phyloP scores from a whole-genome alignment of 2,329 filamentous ascomycete genomes.

The Harringtonia aguacate region DNA sequence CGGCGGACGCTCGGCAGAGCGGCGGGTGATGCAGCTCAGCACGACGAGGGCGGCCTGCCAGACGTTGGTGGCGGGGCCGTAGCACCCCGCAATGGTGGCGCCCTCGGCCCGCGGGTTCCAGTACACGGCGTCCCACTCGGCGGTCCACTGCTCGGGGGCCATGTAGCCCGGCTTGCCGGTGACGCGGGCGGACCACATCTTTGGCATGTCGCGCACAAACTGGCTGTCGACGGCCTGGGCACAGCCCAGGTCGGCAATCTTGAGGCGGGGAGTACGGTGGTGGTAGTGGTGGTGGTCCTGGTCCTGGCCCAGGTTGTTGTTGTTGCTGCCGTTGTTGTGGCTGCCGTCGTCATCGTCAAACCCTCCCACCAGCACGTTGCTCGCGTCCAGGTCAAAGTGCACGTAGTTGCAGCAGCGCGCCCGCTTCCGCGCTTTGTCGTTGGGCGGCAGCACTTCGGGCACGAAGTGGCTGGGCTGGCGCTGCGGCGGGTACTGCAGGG shows the following conservation, averaged over 20 bases:
- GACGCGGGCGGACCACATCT: constrained; percentile 1
- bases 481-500: constrained; percentile 10
- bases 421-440: background rate
- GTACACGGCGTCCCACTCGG: constrained; percentile 8
- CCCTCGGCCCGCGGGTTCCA: background rate
- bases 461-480: background rate
- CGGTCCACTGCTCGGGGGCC: constrained; percentile 11
- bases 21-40: constrained; percentile 2
- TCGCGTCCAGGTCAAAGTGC: constrained; percentile 13
- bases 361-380: constrained; percentile 10
- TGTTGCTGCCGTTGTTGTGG: too few species aligned
- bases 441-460: background rate
- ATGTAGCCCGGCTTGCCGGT: constrained; percentile 5
- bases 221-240: background rate
- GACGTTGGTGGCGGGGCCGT: constrained; percentile 8
- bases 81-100: constrained; percentile 5
- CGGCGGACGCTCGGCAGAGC: background rate
- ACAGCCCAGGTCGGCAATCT: constrained; percentile 10
- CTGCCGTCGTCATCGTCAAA: background rate
- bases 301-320: too few species aligned
- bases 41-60: constrained; percentile 9
- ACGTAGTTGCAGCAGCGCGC: constrained; percentile 6
- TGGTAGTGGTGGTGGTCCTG: too few species aligned
- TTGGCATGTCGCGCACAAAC: background rate
- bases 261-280: constrained; percentile 2